phyloP scores from a whole-genome alignment of 805 yeast species.

The Brettanomyces naardenensis region DNA sequence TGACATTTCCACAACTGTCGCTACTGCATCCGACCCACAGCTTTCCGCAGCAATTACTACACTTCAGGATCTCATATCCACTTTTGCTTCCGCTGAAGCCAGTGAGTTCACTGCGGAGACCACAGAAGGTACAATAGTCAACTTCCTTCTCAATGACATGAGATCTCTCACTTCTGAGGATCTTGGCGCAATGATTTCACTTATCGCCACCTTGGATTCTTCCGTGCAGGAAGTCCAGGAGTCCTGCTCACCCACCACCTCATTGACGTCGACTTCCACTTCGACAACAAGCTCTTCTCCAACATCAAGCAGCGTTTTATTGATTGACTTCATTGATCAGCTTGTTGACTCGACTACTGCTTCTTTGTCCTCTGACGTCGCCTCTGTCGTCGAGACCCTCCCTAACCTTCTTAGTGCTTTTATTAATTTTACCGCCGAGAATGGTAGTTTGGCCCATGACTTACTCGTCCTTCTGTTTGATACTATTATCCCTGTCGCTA shows the following conservation, averaged over 20 bases:
- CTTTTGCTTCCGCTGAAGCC: too few relatives aligned
- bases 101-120: too few relatives aligned
- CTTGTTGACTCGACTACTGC: background rate
- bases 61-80: too few relatives aligned
- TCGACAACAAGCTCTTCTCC: background rate
- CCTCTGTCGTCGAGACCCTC: background rate
- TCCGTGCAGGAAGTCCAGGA: background rate
- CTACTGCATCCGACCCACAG: background rate
- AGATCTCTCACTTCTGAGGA: background rate
- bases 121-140: too few relatives aligned
- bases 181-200: background rate
- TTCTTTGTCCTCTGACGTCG: background rate
- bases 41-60: background rate
- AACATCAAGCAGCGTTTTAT: too few relatives aligned
- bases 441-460: background rate
- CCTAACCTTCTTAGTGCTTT: background rate
- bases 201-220: background rate
- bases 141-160: background rate
- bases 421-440: background rate
- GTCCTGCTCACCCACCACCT: background rate
- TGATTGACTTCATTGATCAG: background rate
- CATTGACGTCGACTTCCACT: background rate
- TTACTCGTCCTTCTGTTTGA: background rate
- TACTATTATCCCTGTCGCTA: background rate
- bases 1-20: background rate